A percentile compares a stretch with the other conserved stretches of the same genome.
phyloP scores from a whole-genome alignment of 2,329 filamentous ascomycete genomes.

The Aspergillus thermomutatus region DNA sequence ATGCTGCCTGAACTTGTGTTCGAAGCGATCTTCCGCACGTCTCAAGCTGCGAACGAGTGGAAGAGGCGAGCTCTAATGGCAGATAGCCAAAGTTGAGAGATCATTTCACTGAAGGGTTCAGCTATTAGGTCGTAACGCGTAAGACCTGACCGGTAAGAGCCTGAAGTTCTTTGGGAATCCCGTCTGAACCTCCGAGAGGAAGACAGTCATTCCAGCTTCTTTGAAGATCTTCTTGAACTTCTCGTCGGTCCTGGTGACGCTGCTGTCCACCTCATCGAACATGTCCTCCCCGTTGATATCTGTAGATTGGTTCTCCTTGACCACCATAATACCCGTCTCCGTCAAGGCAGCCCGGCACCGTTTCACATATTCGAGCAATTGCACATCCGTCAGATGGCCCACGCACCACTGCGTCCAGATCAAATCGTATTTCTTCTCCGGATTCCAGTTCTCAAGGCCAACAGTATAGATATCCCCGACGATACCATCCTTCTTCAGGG shows the following conservation, averaged over 20 bases:
- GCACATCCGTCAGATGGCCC: constrained; percentile 72
- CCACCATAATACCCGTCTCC: constrained; percentile 53
- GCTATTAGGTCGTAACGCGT: constrained; percentile 62
- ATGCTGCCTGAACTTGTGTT: background rate
- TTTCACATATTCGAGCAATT: constrained; percentile 65
- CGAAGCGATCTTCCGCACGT: background rate
- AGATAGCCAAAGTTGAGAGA: background rate
- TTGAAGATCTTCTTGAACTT: constrained; percentile 70
- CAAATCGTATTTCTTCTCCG: constrained; percentile 62
- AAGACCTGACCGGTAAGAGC: constrained; percentile 72
- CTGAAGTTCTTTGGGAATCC: constrained; percentile 62
- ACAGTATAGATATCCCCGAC: constrained; percentile 66
- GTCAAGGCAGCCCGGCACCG: constrained; percentile 55
- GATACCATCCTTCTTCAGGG: constrained; percentile 42
- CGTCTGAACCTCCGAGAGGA: constrained; percentile 68
- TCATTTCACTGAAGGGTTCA: constrained; percentile 1
- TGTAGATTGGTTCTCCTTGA: constrained; percentile 76
- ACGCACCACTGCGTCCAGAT: constrained; percentile 93
- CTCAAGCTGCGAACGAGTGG: background rate
- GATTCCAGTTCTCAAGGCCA: constrained; percentile 71
- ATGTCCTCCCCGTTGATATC: constrained; percentile 56
- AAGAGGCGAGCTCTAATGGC: background rate
- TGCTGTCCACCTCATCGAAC: constrained; percentile 73
- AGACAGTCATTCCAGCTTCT: constrained; percentile 64
- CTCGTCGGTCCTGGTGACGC: constrained; percentile 70